phyloP scores from a whole-genome alignment of 116 monocot species.

The Posidonia oceanica region DNA sequence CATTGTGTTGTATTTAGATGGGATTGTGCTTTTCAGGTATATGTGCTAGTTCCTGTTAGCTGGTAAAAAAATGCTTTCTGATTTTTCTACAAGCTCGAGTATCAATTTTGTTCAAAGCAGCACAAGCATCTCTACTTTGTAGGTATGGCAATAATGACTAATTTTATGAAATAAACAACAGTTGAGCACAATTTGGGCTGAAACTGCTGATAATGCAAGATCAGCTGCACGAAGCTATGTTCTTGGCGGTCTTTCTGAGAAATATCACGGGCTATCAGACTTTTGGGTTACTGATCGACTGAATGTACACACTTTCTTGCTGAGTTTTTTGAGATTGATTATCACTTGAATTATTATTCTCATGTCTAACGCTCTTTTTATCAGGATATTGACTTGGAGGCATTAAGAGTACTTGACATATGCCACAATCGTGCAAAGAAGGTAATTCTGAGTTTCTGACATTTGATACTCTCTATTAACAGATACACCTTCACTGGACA shows the following conservation, averaged over 20 bases:
- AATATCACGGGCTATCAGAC: conserved; percentile 54
- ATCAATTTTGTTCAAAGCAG: too few species aligned
- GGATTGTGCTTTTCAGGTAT: too few species aligned
- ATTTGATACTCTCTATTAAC: background rate
- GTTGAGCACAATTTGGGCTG: conserved; percentile 90
- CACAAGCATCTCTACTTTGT: background rate
- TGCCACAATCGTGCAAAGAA: conserved; percentile 69
- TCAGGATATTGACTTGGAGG: conserved; percentile 84
- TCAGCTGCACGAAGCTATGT: conserved; percentile 74
- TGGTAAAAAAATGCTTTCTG: too few species aligned
- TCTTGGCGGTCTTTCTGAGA: conserved; percentile 80
- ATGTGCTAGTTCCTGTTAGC: too few species aligned
- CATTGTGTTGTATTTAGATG: background rate
- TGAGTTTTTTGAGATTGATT: background rate
- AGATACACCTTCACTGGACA: background rate
- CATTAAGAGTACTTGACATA: conserved; percentile 43
- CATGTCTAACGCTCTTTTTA: background rate
- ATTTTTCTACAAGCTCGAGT: too few species aligned
- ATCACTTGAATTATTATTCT: background rate
- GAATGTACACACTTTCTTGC: conserved; percentile 29
- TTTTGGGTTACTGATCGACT: conserved; percentile 70
- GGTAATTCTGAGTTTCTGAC: conserved; percentile 16
- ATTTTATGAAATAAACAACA: conserved; percentile 20
- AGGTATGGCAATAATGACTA: background rate
- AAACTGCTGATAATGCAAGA: conserved; percentile 81